Evolutionary conservation across 352 stramenopile species (phyloP).

Genomic region (Phytophthora europaea): DNA sequence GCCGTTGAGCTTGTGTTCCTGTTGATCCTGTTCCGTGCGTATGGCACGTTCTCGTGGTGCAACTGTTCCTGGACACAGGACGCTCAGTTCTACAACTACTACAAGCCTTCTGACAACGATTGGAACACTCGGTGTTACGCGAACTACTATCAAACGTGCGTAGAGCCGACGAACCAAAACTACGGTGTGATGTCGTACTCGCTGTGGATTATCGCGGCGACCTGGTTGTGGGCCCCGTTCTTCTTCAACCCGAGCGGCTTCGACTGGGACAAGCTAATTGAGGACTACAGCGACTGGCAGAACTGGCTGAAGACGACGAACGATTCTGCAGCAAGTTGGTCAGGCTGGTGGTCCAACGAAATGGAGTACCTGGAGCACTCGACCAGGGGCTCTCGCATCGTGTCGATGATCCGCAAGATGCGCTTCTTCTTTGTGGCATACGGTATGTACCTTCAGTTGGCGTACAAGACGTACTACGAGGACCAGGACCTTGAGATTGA

Average conservation of each 20-base stretch:
- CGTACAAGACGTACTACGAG: conserved; percentile 87
- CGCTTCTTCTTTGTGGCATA: conserved; percentile 85
- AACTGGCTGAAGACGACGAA: conserved; percentile 94
- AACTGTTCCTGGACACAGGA: conserved; percentile 89
- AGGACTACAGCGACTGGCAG: conserved; percentile 96
- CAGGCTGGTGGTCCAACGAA: conserved; percentile 90
- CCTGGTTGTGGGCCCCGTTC: conserved; percentile 90
- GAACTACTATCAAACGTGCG: conserved; percentile 91
- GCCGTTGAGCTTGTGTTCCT: conserved; percentile 95
- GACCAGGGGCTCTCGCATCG: conserved; percentile 62
- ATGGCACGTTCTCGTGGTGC: conserved; percentile 95
- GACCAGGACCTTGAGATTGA: conserved; percentile 68
- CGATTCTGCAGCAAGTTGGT: conserved; percentile 89
- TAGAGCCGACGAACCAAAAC: conserved; percentile 96
- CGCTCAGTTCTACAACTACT: conserved; percentile 79
- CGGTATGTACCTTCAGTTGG: conserved; percentile 82
- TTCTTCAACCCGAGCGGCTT: conserved; percentile 99
- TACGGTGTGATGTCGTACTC: conserved; percentile 99
- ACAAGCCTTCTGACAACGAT: conserved; percentile 79
- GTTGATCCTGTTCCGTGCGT: conserved; percentile 86
- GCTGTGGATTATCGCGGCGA: conserved; percentile 94
- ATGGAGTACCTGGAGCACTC: conserved; percentile 87
- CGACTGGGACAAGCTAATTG: conserved; percentile 97
- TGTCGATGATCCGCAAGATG: conserved; percentile 84
- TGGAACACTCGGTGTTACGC: conserved; percentile 87